Evolutionary conservation across 495 filamentous ascomycete genomes (phyloP).

Genomic region (Aspergillus biplanus): DNA sequence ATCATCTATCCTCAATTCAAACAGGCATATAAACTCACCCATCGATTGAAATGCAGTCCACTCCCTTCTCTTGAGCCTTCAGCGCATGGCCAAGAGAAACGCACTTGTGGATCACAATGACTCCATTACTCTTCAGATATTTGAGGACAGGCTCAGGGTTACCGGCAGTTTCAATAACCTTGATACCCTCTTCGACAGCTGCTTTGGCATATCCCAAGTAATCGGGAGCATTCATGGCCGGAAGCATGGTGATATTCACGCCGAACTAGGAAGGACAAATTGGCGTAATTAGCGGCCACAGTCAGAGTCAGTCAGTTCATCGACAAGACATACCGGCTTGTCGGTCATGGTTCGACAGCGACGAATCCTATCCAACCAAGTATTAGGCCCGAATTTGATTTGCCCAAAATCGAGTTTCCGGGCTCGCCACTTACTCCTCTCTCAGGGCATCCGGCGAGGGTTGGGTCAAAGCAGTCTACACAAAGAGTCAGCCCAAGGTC

Average conservation of each 20-base stretch:
- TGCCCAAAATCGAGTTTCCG: neutral
- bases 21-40: neutral
- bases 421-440: neutral
- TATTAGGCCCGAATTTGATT: neutral
- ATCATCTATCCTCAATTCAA: neutral
- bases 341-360: conserved; percentile 14
- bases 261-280: conserved; percentile 12
- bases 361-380: conserved; percentile 5
- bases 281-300: neutral
- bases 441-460: neutral
- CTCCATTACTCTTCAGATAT: conserved; percentile 8
- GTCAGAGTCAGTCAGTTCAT: neutral
- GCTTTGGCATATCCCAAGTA: conserved; percentile 16
- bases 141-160: conserved; percentile 13
- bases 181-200: conserved; percentile 16
- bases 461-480: conserved; percentile 14
- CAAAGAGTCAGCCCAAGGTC: neutral
- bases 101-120: conserved; percentile 15
- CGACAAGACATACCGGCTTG: conserved; percentile 10
- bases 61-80: conserved; percentile 10
- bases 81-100: conserved; percentile 11
- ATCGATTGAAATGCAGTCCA: conserved; percentile 18
- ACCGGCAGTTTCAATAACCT: conserved; percentile 15
- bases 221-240: conserved; percentile 15
- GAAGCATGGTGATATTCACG: conserved; percentile 22